A percentile compares a stretch with the other conserved stretches of the same genome.
Conservation (phyloP, 2,329 filamentous ascomycete species). For the Aureobasidium sp. region DNA sequence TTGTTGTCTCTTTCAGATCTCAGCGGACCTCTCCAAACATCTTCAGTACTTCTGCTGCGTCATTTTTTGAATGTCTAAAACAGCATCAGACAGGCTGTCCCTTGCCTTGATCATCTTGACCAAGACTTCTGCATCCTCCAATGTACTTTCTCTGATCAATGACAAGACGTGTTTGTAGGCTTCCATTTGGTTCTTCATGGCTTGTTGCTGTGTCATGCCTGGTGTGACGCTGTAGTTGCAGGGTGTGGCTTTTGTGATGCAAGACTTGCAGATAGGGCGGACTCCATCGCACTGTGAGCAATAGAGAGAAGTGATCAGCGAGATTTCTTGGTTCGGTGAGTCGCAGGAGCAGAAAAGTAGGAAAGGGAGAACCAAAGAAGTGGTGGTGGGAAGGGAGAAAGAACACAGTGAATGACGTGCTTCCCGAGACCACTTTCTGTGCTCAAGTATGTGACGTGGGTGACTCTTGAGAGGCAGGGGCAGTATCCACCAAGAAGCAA, state of each 20-base stretch:
- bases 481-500: background rate
- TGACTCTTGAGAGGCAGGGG: background rate
- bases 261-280: background rate
- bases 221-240: background rate
- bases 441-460: background rate
- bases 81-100: constrained; percentile 18
- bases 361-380: background rate
- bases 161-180: background rate
- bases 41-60: background rate
- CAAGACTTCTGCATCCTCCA: background rate
- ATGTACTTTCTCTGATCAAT: background rate
- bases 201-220: constrained; percentile 7
- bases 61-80: background rate
- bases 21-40: background rate
- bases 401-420: background rate
- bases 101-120: background rate
- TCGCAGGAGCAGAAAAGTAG: no score
- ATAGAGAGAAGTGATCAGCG: background rate
- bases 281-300: background rate
- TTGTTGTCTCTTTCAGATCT: no score
- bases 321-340: background rate
- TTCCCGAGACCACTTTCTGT: background rate
- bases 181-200: background rate
- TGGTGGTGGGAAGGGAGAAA: background rate
- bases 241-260: background rate